These are phyloP conservation scores for Kingdonia uniflora DNA, from an alignment of 164 flowering plant genomes.

Conservation along the genomic window DNA sequence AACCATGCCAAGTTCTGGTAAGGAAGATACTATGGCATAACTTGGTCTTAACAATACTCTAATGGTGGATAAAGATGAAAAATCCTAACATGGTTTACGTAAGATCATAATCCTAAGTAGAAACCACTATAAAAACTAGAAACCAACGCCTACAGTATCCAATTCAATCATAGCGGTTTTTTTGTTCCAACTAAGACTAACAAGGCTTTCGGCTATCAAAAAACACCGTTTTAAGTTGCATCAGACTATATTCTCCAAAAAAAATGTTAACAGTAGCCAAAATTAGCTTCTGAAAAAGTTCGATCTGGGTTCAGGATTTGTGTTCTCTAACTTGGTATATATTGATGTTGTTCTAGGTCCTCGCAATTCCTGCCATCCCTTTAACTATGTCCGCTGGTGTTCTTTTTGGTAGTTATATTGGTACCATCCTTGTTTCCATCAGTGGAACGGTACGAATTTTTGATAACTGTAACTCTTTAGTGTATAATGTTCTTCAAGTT, in stretches of 20 bases:
- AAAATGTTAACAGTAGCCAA: neutral
- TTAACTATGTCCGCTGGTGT: slow-evolving; percentile 98
- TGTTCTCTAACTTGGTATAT: slow-evolving; percentile 4
- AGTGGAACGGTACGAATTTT: slow-evolving; percentile 84
- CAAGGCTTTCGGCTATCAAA: neutral
- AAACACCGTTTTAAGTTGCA: neutral
- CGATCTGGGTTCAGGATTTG: neutral
- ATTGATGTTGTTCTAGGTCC: slow-evolving; percentile 36
- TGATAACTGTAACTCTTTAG: neutral
- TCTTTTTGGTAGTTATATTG: slow-evolving; percentile 72
- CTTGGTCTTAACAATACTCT: too few relatives aligned
- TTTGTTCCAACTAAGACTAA: too few relatives aligned
- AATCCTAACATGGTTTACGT: too few relatives aligned
- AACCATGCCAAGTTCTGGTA: too few relatives aligned
- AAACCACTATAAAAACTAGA: too few relatives aligned
- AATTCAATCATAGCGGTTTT: too few relatives aligned
- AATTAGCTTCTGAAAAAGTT: neutral
- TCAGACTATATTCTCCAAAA: neutral
- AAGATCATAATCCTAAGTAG: too few relatives aligned
- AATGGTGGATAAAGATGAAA: too few relatives aligned
- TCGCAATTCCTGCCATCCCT: slow-evolving; percentile 98
- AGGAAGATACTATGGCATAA: too few relatives aligned
- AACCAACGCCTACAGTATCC: too few relatives aligned
- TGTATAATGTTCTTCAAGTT: too few relatives aligned
- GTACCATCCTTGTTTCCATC: slow-evolving; percentile 87